Evolutionary conservation across 1,139 yeast species (phyloP), one percentile per base, ranked within the genome.

Genomic region (Kodamaea anthophila): DNA sequence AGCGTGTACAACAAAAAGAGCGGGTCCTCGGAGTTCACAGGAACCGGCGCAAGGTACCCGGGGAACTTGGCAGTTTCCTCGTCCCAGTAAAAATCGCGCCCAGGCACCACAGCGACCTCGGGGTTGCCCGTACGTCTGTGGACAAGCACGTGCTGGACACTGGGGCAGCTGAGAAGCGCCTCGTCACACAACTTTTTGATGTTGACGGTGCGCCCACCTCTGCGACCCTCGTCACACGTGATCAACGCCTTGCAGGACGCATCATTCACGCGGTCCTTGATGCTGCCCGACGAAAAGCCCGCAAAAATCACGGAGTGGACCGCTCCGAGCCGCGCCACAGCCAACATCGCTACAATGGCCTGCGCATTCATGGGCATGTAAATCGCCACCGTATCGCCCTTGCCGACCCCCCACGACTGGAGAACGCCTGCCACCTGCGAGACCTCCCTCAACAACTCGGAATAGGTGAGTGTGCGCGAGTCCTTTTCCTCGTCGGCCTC

Each of bases 321-420:
- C 29, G 98, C 98, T 59, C 98, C 98, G 42, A 91, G 65, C 65
- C 98, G 81, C 29, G 85, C 88, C 48, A 87, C 84, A 31, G 98
- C 96, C 51, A 91, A 71, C 84, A 91, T 80, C 41, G 98, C 88
- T 44, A 91, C 72, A 36, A 91, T 75, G 31, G 97, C 96, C 60
- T 87, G 95, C 33, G 96, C 86, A 40, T 86, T 87, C 97, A 91
- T 91, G 53, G 98, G 98, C 64, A 91, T 65, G 63, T 91, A 91
- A 43, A 91, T 81, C 39, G 96, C 97, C 37, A 91, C 97, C 24
- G 94, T 85, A 55, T 91, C 98, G 55, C 98, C 97, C 59, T 85
- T 85, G 44, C 67, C 60, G 48, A 91, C 79, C 40, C 97, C 97
- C 86, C 94, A 85, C 32, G 78, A 68, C 50, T 74, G 62, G 55